Evolutionary conservation across 1,139 yeast species (phyloP).

Genomic region (Geotrichum candidum): DNA sequence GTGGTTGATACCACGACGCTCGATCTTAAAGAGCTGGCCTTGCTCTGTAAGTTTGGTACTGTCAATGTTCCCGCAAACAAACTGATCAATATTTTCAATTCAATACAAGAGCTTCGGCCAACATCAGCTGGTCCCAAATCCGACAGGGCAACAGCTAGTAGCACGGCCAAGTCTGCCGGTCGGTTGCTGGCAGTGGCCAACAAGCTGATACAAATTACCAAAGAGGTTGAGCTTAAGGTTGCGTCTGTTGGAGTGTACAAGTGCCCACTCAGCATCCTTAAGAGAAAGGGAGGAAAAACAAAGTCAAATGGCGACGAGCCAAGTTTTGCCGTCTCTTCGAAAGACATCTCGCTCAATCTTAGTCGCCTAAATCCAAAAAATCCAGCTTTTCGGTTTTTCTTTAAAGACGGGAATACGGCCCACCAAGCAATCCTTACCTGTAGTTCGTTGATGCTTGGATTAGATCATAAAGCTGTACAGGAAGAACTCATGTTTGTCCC

Average conservation of each 20-base stretch:
- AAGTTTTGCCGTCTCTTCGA: conserved; percentile 30
- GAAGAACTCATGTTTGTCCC: conserved; percentile 39
- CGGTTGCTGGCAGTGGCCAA: conserved; percentile 9
- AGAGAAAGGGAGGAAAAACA: not conserved
- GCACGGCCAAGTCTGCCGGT: not conserved
- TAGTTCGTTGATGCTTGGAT: conserved; percentile 35
- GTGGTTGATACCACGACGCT: conserved; percentile 31
- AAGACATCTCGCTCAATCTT: conserved; percentile 36
- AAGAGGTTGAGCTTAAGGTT: conserved; percentile 34
- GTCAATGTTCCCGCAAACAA: conserved; percentile 24
- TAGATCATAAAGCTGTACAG: conserved; percentile 27
- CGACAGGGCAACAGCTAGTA: not conserved
- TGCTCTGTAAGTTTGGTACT: conserved; percentile 30
- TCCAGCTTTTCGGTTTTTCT: conserved; percentile 38
- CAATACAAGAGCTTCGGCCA: conserved; percentile 2
- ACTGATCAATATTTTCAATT: conserved; percentile 18
- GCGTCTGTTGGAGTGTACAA: conserved; percentile 30
- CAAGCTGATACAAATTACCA: conserved; percentile 34
- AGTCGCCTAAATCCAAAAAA: conserved; percentile 36
- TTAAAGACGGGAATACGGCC: conserved; percentile 34
- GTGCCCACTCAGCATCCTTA: conserved; percentile 17
- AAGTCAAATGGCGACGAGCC: not conserved
- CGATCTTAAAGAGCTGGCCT: conserved; percentile 32
- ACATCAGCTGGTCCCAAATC: not conserved
- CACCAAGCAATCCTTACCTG: conserved; percentile 39